Evolutionary conservation across 2,329 filamentous ascomycete genomes (phyloP).

Genomic region (Exophiala aquamarina): DNA sequence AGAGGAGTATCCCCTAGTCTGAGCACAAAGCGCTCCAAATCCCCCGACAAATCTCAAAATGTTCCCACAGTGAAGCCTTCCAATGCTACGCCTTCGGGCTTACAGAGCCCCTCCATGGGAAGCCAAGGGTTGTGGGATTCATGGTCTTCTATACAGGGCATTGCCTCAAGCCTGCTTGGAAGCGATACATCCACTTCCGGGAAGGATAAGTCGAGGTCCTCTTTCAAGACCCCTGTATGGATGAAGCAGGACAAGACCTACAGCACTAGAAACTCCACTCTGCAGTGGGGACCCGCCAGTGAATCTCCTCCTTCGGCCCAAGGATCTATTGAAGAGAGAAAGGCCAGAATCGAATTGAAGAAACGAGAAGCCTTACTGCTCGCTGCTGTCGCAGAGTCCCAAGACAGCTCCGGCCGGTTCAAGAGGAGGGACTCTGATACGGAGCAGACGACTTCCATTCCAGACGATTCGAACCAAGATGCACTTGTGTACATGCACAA

Average conservation of each 20-base stretch:
- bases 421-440: conserved; percentile 49
- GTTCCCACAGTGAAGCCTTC: conserved; percentile 8
- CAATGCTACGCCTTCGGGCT: conserved; percentile 4
- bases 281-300: conserved; percentile 43
- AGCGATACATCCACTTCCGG: conserved; percentile 35
- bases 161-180: conserved; percentile 50
- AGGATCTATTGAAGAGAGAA: conserved; percentile 45
- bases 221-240: conserved; percentile 21
- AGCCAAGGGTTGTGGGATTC: conserved; percentile 39
- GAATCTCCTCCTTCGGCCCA: conserved; percentile 15
- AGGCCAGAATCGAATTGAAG: conserved; percentile 47
- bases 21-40: conserved; percentile 18
- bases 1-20: conserved; percentile 43
- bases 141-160: conserved; percentile 50
- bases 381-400: conserved; percentile 41
- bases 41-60: conserved; percentile 12
- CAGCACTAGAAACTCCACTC: conserved; percentile 13
- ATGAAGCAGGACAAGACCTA: conserved; percentile 35
- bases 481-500: conserved; percentile 88
- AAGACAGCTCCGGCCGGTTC: conserved; percentile 38
- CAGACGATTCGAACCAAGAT: conserved; percentile 56
- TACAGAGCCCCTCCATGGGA: conserved; percentile 4
- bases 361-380: conserved; percentile 47
- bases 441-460: conserved; percentile 28
- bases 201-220: conserved; percentile 27